These are phyloP conservation scores for Piromyces finnis DNA, from an alignment of 192 early-diverging fungal genomes.

Conservation along the genomic window DNA sequence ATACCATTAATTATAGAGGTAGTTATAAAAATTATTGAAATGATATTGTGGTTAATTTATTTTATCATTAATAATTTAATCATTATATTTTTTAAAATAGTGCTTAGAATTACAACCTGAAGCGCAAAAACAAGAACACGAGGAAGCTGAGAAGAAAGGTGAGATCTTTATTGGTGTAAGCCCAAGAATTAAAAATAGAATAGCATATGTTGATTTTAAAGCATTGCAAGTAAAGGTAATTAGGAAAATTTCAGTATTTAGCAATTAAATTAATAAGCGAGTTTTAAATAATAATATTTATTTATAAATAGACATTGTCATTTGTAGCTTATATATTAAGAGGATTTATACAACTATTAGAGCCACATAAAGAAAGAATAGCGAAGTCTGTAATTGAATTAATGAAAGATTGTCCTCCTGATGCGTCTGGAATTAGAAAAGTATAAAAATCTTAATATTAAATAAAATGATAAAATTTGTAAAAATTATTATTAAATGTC, in stretches of 20 bases:
- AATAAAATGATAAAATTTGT: too few relatives aligned
- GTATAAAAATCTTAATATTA: slow-evolving; percentile 9
- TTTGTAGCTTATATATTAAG: slow-evolving; percentile 90
- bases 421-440: slow-evolving; percentile 81
- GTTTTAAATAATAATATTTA: too few relatives aligned
- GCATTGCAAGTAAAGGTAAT: slow-evolving; percentile 85
- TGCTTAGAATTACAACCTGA: slow-evolving; percentile 5
- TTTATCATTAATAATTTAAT: too few relatives aligned
- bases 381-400: slow-evolving; percentile 76
- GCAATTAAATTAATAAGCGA: too few relatives aligned
- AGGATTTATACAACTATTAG: slow-evolving; percentile 47
- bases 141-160: slow-evolving; percentile 18
- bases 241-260: too few relatives aligned
- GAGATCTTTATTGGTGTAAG: slow-evolving; percentile 64
- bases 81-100: neutral
- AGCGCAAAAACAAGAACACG: slow-evolving; percentile 18
- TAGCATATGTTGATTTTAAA: slow-evolving; percentile 69
- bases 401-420: slow-evolving; percentile 83
- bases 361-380: slow-evolving; percentile 60
- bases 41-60: too few relatives aligned
- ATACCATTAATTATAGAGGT: slow-evolving; percentile 77
- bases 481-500: too few relatives aligned
- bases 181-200: slow-evolving; percentile 47
- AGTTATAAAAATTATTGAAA: neutral
- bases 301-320: slow-evolving; percentile 86